phyloP scores from a whole-genome alignment of 768 basidiomycete species.

The Boletus rufocinnamomeus region DNA sequence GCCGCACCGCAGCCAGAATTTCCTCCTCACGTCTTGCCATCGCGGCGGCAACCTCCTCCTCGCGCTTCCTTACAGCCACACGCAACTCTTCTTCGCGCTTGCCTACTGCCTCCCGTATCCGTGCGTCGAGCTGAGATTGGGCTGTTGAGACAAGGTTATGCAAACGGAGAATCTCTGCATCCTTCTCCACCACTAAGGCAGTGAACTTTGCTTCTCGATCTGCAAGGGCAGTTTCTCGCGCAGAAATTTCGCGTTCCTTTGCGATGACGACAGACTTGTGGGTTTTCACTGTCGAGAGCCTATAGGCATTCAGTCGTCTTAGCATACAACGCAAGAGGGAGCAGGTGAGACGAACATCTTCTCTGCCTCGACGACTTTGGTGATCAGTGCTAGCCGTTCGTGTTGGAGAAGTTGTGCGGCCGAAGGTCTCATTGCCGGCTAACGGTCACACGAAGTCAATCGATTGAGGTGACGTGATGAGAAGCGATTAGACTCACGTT shows the following conservation, averaged over 20 bases:
- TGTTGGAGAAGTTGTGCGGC: conserved; percentile 79
- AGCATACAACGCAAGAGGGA: background rate
- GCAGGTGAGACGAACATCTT: conserved; percentile 56
- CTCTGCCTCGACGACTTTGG: conserved; percentile 74
- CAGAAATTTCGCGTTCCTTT: conserved; percentile 64
- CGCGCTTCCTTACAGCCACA: conserved; percentile 61
- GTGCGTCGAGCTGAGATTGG: conserved; percentile 44
- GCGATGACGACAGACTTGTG: conserved; percentile 57
- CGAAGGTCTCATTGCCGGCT: conserved; percentile 89
- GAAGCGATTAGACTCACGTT: conserved; percentile 53
- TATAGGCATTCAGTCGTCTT: conserved; percentile 26
- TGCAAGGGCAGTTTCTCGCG: conserved; percentile 54
- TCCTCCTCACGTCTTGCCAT: conserved; percentile 71
- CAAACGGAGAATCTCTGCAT: conserved; percentile 55
- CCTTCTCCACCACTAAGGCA: conserved; percentile 53
- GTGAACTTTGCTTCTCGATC: conserved; percentile 58
- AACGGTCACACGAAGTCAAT: background rate
- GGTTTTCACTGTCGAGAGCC: conserved; percentile 63
- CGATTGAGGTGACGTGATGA: background rate
- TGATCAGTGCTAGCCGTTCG: conserved; percentile 70
- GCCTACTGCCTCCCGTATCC: conserved; percentile 58
- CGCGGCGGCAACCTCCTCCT: conserved; percentile 66
- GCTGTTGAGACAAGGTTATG: conserved; percentile 45
- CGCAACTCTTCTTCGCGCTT: conserved; percentile 72
- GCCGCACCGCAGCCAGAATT: conserved; percentile 65